phyloP scores from a whole-genome alignment of 2,329 filamentous ascomycete genomes.

The Apiospora arundinis region DNA sequence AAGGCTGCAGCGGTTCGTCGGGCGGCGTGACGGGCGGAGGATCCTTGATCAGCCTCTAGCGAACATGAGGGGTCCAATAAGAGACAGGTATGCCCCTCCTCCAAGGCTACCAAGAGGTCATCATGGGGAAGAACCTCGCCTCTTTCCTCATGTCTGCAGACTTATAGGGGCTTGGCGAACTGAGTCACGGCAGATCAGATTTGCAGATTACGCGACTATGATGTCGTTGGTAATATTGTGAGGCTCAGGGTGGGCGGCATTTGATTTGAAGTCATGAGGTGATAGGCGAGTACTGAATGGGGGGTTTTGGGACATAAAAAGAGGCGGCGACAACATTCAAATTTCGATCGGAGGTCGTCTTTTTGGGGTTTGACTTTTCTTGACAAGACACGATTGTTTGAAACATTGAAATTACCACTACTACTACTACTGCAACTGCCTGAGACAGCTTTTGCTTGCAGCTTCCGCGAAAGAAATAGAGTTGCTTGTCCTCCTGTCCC shows the following conservation, averaged over 20 bases:
- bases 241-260: background rate
- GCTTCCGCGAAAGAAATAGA: too few relatives aligned
- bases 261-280: background rate
- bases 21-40: background rate
- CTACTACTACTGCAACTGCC: background rate
- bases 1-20: background rate
- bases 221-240: background rate
- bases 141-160: background rate
- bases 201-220: background rate
- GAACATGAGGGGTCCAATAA: slow-evolving; percentile 4
- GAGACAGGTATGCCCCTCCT: background rate
- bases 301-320: background rate
- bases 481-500: too few relatives aligned
- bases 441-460: too few relatives aligned
- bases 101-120: slow-evolving; percentile 10
- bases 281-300: background rate
- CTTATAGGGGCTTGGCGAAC: background rate
- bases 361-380: background rate
- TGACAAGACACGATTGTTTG: background rate
- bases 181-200: background rate
- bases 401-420: background rate
- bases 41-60: background rate
- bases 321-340: background rate
- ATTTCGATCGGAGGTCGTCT: background rate
- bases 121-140: background rate